Conservation (phyloP, 257 asterid species). For the Nemophila menziesii region DNA sequence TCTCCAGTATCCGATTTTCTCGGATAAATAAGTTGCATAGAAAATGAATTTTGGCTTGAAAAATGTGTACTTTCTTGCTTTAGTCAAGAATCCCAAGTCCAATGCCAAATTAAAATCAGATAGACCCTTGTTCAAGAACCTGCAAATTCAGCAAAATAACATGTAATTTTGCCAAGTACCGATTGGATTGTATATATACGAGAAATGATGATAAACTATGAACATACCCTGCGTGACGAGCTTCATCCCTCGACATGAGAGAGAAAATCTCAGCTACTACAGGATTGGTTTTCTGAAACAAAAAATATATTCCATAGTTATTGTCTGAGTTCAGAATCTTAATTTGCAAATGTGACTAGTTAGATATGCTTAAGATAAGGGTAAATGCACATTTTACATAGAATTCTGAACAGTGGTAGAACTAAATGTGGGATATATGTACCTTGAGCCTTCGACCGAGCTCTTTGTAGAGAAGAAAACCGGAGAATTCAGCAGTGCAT, state of each 20-base stretch:
- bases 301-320: slow-evolving; percentile 3
- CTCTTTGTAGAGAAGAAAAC: slow-evolving; percentile 79
- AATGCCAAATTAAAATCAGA: slow-evolving; percentile 88
- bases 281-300: slow-evolving; percentile 94
- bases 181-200: not conserved
- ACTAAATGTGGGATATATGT: not conserved
- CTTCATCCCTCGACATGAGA: slow-evolving; percentile 93
- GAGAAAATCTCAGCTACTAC: slow-evolving; percentile 94
- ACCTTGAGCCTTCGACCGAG: slow-evolving; percentile 96
- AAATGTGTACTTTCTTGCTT: slow-evolving; percentile 93
- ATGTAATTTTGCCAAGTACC: not conserved
- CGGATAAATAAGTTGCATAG: slow-evolving; percentile 33
- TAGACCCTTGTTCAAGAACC: slow-evolving; percentile 83
- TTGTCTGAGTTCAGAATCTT: no score
- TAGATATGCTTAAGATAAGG: no score
- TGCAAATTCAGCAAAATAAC: slow-evolving; percentile 16
- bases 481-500: slow-evolving; percentile 96
- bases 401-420: no score
- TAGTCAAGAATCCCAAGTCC: slow-evolving; percentile 92
- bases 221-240: slow-evolving; percentile 85
- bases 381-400: no score
- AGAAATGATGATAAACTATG: slow-evolving; percentile 1
- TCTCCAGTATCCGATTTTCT: slow-evolving; percentile 97
- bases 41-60: slow-evolving; percentile 98
- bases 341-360: no score